These are phyloP conservation scores for Pseudopithomyces chartarum DNA, from an alignment of 2,329 filamentous ascomycete genomes.

Conservation along the genomic window DNA sequence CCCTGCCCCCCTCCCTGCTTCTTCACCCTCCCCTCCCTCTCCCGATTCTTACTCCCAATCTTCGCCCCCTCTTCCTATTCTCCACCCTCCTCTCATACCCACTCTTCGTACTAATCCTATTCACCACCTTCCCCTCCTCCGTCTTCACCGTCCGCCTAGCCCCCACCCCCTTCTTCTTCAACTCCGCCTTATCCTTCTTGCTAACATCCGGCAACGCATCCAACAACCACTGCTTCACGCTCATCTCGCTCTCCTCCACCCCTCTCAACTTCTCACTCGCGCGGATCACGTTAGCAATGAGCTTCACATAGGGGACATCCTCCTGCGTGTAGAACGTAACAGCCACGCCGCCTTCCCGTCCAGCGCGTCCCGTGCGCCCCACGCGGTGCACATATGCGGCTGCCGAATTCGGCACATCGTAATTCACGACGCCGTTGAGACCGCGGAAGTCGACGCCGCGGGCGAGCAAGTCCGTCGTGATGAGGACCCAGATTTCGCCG, in stretches of 20 bases:
- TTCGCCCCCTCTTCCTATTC: conserved; percentile 63
- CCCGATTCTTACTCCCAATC: conserved; percentile 41
- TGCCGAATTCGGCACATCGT: conserved; percentile 90
- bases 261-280: conserved; percentile 74
- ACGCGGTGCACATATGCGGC: conserved; percentile 93
- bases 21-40: conserved; percentile 20
- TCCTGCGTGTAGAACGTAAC: conserved; percentile 96
- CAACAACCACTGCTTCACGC: conserved; percentile 73
- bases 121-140: conserved; percentile 24
- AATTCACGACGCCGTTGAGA: conserved; percentile 95
- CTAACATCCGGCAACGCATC: conserved; percentile 82
- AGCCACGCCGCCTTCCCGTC: conserved; percentile 83
- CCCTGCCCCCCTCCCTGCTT: conserved; percentile 19
- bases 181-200: conserved; percentile 81
- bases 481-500: conserved; percentile 93
- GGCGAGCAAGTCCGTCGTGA: conserved; percentile 91
- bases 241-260: conserved; percentile 47
- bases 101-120: conserved; percentile 82
- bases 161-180: conserved; percentile 83
- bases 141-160: conserved; percentile 58
- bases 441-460: conserved; percentile 94
- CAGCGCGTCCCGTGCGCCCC: conserved; percentile 86
- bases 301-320: conserved; percentile 87
- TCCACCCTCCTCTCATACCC: conserved; percentile 73
- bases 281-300: conserved; percentile 89